These are phyloP conservation scores for Monosporascus ibericus DNA, from an alignment of 2,329 filamentous ascomycete species.

Conservation along the genomic window DNA sequence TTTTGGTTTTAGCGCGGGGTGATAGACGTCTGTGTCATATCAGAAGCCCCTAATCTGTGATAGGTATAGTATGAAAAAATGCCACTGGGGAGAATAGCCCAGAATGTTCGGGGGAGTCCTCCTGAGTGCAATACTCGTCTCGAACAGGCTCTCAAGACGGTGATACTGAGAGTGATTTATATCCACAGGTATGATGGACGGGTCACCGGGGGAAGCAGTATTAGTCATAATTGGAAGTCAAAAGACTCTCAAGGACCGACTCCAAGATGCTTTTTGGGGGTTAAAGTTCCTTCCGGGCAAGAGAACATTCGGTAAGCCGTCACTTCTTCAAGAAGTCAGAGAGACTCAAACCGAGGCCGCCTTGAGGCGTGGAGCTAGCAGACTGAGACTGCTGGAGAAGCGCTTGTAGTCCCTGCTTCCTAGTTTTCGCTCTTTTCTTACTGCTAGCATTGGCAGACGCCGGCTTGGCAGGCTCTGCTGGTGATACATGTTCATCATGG, in stretches of 20 bases:
- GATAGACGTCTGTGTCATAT: conserved; percentile 26
- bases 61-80: not conserved
- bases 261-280: too few species aligned
- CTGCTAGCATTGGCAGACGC: conserved; percentile 48
- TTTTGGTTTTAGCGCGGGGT: conserved; percentile 27
- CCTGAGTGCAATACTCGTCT: not conserved
- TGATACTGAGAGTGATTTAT: too few species aligned
- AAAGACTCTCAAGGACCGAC: too few species aligned
- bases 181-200: too few species aligned
- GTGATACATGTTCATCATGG: conserved; percentile 7
- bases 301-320: not conserved
- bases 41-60: conserved; percentile 1
- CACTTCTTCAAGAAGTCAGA: conserved; percentile 47
- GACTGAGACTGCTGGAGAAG: conserved; percentile 49
- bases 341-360: conserved; percentile 42
- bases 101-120: not conserved
- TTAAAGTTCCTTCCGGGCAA: too few species aligned
- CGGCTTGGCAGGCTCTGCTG: conserved; percentile 17
- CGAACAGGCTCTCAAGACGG: too few species aligned
- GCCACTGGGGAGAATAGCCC: not conserved
- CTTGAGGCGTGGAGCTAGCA: conserved; percentile 25
- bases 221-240: too few species aligned
- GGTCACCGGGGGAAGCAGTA: too few species aligned
- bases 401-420: conserved; percentile 61
- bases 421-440: conserved; percentile 59